Evolutionary conservation across 116 monocot genomes (phyloP), one percentile per base, ranked within the genome.

Genomic region (Zostera marina): DNA sequence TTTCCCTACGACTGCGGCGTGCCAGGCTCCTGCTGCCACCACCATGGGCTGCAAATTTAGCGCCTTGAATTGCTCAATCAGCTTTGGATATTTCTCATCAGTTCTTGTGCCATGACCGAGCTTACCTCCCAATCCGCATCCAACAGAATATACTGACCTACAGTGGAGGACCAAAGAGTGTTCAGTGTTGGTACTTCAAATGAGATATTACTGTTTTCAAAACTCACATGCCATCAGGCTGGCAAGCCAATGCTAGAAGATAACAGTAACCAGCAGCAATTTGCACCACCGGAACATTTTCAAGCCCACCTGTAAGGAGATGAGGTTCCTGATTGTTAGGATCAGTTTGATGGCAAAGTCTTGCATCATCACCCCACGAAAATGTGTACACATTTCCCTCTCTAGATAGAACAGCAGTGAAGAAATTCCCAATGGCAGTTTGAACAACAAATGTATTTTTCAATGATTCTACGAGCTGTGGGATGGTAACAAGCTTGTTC

Each of bases 221-320:
- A 73, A 51, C 82, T 88, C 80, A 96, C 96, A 89, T 96, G 73
- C 89, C 96, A 25, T 60, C 73, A 14, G 89, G 79, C 69, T 96
- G 72, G 45, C 82, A 89, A 15, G 89, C 70, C 59, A 96, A 56
- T 41, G 80, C 79, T 14, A 96, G 75, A 12, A 96, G 80, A 61
- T 96, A 96, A 68, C 96, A 96, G 68, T 96, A 85, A 22, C 96
- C 96, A 46, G 96, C 96, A 22, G 89, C 96, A 78, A 96, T 96
- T 74, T 96, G 96, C 47, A 96, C 96, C 2, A 96, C 80, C 1
- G 82, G 85, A 44, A 80, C 68, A 48, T 89, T 68, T 66, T 89
- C 85, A 16, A 96, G 85, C 17, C 79, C 63, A 1, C 89, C 89
- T 59, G 68, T 46, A 11, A 96, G 72, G 62, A 61, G 85, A 66